Percentiles rank a stretch among this genome's conserved stretches.
Evolutionary conservation across 768 basidiomycete species (phyloP).

Genomic region (Serendipita sp.): DNA sequence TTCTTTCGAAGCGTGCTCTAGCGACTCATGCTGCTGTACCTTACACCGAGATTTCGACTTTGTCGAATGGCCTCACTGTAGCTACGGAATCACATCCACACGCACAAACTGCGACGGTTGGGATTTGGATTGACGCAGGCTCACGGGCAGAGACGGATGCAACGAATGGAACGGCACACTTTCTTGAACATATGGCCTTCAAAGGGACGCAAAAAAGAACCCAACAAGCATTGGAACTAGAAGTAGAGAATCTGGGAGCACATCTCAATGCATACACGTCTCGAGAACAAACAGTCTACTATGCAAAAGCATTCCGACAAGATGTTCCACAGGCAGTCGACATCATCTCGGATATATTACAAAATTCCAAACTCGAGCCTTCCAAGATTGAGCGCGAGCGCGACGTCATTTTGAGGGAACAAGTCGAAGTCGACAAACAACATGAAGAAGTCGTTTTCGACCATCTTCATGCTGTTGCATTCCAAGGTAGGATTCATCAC

Average conservation of each 20-base stretch:
- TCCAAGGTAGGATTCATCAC: conserved; percentile 54
- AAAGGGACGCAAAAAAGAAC: conserved; percentile 82
- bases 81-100: conserved; percentile 83
- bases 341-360: conserved; percentile 95
- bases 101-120: conserved; percentile 95
- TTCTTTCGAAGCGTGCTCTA: neutral
- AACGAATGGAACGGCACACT: conserved; percentile 94
- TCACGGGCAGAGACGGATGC: conserved; percentile 90
- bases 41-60: conserved; percentile 78
- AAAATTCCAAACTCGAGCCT: conserved; percentile 85
- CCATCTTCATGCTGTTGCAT: conserved; percentile 91
- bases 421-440: conserved; percentile 99
- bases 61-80: conserved; percentile 88
- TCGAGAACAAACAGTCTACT: conserved; percentile 97
- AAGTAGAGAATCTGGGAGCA: conserved; percentile 95
- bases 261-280: conserved; percentile 98
- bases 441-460: conserved; percentile 97
- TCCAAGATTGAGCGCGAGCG: conserved; percentile 86
- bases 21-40: conserved; percentile 37
- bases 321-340: conserved; percentile 84
- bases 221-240: conserved; percentile 84
- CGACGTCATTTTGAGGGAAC: conserved; percentile 91
- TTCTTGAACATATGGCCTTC: conserved; percentile 98
- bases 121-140: conserved; percentile 98
- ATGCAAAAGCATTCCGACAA: conserved; percentile 95